Conservation (phyloP, 2,329 filamentous ascomycete species). For the Diplodia corticola region DNA sequence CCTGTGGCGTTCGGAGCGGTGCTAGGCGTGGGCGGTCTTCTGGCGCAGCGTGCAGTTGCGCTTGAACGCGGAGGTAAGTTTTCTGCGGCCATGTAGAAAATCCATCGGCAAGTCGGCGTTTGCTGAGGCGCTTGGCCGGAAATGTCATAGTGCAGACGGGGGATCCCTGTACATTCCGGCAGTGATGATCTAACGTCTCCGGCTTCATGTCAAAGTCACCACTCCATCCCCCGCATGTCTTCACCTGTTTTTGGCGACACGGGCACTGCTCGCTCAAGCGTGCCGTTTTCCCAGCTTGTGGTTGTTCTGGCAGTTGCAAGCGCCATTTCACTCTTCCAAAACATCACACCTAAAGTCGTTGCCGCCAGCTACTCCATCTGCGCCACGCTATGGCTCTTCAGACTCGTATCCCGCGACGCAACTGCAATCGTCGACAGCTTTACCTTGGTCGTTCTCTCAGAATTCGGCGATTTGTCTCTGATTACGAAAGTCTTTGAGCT, state of each 20-base stretch:
- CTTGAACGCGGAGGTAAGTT: neutral
- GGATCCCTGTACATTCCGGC: conserved; percentile 19
- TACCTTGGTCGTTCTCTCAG: neutral
- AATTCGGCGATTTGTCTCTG: neutral
- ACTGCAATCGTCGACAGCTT: neutral
- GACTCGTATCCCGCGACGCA: neutral
- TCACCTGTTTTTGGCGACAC: conserved; percentile 4
- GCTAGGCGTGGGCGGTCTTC: neutral
- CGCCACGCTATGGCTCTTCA: neutral
- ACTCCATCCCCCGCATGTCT: conserved; percentile 9
- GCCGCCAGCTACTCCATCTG: conserved; percentile 7
- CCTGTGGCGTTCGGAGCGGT: neutral
- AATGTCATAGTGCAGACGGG: neutral
- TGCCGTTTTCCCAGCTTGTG: neutral
- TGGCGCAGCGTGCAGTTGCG: neutral
- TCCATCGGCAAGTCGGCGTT: conserved; percentile 7
- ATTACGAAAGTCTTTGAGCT: neutral
- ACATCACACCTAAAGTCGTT: neutral
- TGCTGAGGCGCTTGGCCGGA: neutral
- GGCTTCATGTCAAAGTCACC: neutral
- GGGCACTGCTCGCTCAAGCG: neutral
- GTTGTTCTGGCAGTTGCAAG: neutral
- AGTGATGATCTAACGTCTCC: conserved; percentile 13
- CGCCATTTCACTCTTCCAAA: neutral
- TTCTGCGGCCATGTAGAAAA: neutral